Conservation (phyloP, 2,329 filamentous ascomycete species). For the Trichothecium sympodiale region DNA sequence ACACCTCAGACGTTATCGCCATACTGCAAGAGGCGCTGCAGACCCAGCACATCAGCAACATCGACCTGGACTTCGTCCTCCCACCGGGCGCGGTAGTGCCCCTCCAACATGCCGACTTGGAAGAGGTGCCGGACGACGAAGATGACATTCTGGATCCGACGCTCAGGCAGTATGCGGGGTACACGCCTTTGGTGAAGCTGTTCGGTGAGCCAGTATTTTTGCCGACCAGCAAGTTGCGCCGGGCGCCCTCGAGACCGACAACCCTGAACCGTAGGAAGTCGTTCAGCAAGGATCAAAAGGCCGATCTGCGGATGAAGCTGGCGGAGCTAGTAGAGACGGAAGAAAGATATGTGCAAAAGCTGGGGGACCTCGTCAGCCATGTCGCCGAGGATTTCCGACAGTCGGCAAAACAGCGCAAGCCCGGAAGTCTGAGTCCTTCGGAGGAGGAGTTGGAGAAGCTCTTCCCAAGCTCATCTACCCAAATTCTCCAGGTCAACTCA, state of each 20-base stretch:
- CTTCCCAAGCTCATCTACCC: constrained; percentile 71
- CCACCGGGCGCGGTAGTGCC: constrained; percentile 68
- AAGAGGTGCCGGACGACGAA: constrained; percentile 49
- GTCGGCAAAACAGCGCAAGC: constrained; percentile 47
- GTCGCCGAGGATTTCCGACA: constrained; percentile 72
- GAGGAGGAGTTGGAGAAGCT: constrained; percentile 62
- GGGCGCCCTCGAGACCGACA: constrained; percentile 78
- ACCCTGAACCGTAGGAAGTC: constrained; percentile 67
- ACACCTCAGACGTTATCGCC: constrained; percentile 59
- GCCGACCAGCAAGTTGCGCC: constrained; percentile 71
- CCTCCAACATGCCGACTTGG: constrained; percentile 45
- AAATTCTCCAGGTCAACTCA: constrained; percentile 72
- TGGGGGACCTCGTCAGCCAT: constrained; percentile 71
- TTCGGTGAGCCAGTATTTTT: constrained; percentile 80
- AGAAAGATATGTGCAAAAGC: constrained; percentile 81
- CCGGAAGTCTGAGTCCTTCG: constrained; percentile 58
- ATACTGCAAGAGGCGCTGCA: constrained; percentile 67
- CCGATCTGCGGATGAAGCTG: constrained; percentile 78
- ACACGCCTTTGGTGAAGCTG: constrained; percentile 63
- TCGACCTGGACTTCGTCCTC: constrained; percentile 80
- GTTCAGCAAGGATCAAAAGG: constrained; percentile 72
- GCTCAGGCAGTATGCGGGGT: constrained; percentile 62
- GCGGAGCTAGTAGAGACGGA: constrained; percentile 87
- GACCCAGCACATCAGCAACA: constrained; percentile 71
- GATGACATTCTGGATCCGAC: constrained; percentile 56